phyloP scores from a whole-genome alignment of 176 grass and related monocot species.

The Ampelocalamus luodianensis region DNA sequence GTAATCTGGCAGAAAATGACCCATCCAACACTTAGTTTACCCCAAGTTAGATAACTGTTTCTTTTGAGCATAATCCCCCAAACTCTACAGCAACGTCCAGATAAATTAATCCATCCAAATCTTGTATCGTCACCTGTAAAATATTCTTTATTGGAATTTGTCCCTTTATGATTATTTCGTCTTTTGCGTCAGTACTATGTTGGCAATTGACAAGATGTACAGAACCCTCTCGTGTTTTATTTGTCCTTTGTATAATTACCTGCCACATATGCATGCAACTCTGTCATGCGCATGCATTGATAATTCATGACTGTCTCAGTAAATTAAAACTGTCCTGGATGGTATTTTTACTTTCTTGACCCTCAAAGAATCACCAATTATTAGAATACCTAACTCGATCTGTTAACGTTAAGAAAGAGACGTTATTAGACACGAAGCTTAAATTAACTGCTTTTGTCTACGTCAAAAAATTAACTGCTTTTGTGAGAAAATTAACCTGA shows the following conservation, averaged over 20 bases:
- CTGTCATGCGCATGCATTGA: neutral
- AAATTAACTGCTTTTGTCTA: too few relatives aligned
- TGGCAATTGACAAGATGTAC: neutral
- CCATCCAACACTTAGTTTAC: conserved; percentile 15
- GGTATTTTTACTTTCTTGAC: too few relatives aligned
- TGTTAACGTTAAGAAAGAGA: too few relatives aligned
- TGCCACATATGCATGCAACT: neutral
- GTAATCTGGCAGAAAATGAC: conserved; percentile 42
- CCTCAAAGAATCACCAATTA: too few relatives aligned
- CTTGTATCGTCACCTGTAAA: neutral
- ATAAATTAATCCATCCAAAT: conserved; percentile 29
- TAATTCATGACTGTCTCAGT: neutral
- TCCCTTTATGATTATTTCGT: neutral
- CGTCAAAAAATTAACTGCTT: too few relatives aligned
- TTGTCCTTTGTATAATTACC: neutral
- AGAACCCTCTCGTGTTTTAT: neutral
- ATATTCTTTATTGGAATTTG: conserved; percentile 13
- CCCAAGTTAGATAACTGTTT: conserved; percentile 7
- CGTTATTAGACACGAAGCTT: too few relatives aligned
- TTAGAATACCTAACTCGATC: too few relatives aligned
- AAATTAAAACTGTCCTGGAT: too few relatives aligned
- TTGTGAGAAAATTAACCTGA: too few relatives aligned
- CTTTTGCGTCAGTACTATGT: neutral
- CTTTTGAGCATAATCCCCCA: neutral
- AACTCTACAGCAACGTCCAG: conserved; percentile 27